Conservation (phyloP, 2,329 filamentous ascomycete genomes). For the Calonectria pseudoreteaudii region DNA sequence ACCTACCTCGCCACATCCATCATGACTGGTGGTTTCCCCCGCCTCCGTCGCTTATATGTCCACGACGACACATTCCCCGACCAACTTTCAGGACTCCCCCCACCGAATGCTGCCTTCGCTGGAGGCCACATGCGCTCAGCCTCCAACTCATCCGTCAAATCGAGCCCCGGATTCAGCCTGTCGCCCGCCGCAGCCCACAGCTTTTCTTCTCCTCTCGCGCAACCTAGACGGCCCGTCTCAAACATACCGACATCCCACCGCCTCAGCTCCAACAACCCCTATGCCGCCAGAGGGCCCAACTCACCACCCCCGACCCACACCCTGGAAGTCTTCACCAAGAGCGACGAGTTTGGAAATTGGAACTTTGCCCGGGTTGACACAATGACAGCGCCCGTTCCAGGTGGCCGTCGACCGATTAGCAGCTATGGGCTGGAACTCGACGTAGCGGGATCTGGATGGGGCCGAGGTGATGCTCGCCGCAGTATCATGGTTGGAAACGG, state of each 20-base stretch:
- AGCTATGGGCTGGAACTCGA: constrained; percentile 69
- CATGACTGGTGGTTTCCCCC: constrained; percentile 79
- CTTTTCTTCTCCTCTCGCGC: constrained; percentile 37
- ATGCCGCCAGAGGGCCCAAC: constrained; percentile 53
- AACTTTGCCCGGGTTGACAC: constrained; percentile 65
- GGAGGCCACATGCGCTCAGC: constrained; percentile 47
- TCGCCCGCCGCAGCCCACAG: constrained; percentile 35
- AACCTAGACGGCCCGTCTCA: constrained; percentile 45
- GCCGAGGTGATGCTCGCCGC: constrained; percentile 62
- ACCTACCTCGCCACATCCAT: constrained; percentile 88
- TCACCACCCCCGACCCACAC: constrained; percentile 61
- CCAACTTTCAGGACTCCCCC: constrained; percentile 77
- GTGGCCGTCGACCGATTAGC: constrained; percentile 60
- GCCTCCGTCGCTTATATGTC: constrained; percentile 83
- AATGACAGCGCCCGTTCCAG: constrained; percentile 38
- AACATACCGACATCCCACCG: constrained; percentile 50
- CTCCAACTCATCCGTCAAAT: constrained; percentile 45
- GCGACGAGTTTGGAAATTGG: constrained; percentile 69
- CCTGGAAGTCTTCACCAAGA: constrained; percentile 71
- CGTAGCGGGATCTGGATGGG: constrained; percentile 61
- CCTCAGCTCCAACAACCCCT: constrained; percentile 72
- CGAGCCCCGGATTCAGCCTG: constrained; percentile 40
- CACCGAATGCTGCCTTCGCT: constrained; percentile 61
- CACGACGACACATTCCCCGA: constrained; percentile 87
- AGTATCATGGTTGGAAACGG: constrained; percentile 67